Base-by-base conservation (phyloP, 352 stramenopile genomes). In the Pelagophyceae sp. region DNA sequence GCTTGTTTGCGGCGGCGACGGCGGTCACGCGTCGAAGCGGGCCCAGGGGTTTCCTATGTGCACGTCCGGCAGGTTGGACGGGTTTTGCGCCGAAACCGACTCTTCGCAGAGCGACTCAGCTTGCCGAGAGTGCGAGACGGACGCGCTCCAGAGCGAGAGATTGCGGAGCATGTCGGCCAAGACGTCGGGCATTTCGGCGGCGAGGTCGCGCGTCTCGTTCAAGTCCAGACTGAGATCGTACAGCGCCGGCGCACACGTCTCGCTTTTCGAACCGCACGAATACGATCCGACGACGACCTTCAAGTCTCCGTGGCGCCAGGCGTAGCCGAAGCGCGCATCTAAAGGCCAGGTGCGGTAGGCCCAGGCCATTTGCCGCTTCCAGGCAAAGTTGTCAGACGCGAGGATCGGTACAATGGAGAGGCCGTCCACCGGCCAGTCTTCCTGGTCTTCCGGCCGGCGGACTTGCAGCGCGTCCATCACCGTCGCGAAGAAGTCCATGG, bases 401-500 rank as follows among this genome's bases (percentile, higher is more conserved):
- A 83, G 38, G 50, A 83, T 27, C 5, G 80, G 77, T 29, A 82
- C 3, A 32, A 83, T 79, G 0, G 72, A 80, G 1, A 58, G 32
- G 32, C 80, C 80, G 76, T 83, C 80, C n/a, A 83, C 35, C 20
- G 77, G 75, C 80, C 80, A 83, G 74, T 72, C 67, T 45, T 67
- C 40, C 69, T 83, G 80, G 25, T 69, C 72, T n/a, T 40, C n/a
- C 50, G 80, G 80, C 54, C 80, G 65, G 35, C 76, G 31, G 17
- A 79, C 75, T 6, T 6, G 11, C 23, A 79, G 64, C 3, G 40
- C 38, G 58, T 82, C 76, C 72, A 81, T 76, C 0, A 83, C 54
- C 2, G 79, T 83, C 25, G 79, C 75, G 35, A 83, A 72, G 74
- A 83, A 81, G 60, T 83, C 79, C 35, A 79, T 77, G 5, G 79